Evolutionary conservation across 73 alveolate species (phyloP), one percentile per base, ranked within the genome.

Genomic region (Paramecium sonneborni): DNA sequence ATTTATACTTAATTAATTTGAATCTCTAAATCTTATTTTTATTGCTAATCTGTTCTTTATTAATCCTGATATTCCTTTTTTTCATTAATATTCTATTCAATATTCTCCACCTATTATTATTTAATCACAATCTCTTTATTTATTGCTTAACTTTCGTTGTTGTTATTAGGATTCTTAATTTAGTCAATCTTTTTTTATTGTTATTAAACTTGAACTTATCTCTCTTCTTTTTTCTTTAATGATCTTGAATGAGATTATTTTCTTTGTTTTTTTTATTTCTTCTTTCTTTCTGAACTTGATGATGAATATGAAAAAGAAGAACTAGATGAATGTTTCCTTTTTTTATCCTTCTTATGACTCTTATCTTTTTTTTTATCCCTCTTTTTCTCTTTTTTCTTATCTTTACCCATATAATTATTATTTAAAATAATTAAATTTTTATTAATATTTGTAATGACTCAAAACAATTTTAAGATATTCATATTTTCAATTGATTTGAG

Each of bases 331-430:
- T 62, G 46, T 26, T 32, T 62, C 18, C 84, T 26, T 62, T 24
- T 62, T 26, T 62, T 62, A 9, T 62, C 84, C 12, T 62, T 26
- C 24, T 28, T 62, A 62, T 62, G 84, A 1, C 48, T 62, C 9
- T 62, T 62, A 62, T 62, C 84, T 30, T 62, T 62, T 24, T 62
- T 62, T 26, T 32, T 26, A 62, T 62, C 84, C 12, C 24, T 62
- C 44, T 62, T 62, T 30, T 26, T 52, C 7, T 62, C 84, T n/a
- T 62, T 62, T 30, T 62, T 62, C 84, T 62, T 62, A 32, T 62
- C 84, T 10, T 62, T 62, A 10, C 84, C 84, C 84, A 62, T 62
- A 5, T n/a, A n/a, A n/a, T n/a, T n/a, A n/a, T n/a, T n/a, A n/a
- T n/a, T n/a, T n/a, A n/a, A n/a, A n/a, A n/a, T n/a, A n/a, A n/a